A percentile compares a stretch with the other conserved stretches of the same genome.
phyloP scores from a whole-genome alignment of 2,329 filamentous ascomycete genomes.

The Periconia sp. region DNA sequence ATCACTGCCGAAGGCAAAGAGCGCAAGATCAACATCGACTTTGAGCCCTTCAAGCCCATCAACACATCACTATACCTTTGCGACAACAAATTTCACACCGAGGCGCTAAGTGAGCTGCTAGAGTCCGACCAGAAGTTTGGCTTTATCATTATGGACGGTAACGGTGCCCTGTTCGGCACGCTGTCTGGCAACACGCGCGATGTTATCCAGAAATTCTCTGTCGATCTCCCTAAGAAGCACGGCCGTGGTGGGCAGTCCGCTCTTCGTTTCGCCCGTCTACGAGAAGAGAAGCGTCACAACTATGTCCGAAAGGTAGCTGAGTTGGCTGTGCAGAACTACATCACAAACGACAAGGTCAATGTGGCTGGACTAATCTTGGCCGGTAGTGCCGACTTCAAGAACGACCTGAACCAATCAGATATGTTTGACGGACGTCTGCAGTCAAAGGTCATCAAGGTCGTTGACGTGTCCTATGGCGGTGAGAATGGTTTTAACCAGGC shows the following conservation, averaged over 20 bases:
- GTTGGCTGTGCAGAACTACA: conserved; percentile 97
- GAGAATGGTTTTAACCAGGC: conserved; percentile 99
- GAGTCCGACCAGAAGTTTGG: conserved; percentile 99
- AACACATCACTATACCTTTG: conserved; percentile 99
- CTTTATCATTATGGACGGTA: conserved; percentile 99
- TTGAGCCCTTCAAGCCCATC: conserved; percentile 99
- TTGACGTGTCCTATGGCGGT: conserved; percentile 97
- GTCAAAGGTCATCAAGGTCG: conserved; percentile 98
- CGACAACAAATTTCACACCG: conserved; percentile 99
- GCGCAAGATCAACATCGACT: conserved; percentile 99
- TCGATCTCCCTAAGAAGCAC: conserved; percentile 99
- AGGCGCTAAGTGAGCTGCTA: conserved; percentile 93
- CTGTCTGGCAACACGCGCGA: conserved; percentile 97
- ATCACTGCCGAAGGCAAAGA: conserved; percentile 98
- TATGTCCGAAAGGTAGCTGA: conserved; percentile 99
- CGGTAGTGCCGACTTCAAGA: conserved; percentile 99
- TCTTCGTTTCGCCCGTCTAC: conserved; percentile 97
- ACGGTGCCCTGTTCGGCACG: conserved; percentile 95
- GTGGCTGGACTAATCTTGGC: conserved; percentile 94
- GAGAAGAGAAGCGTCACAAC: conserved; percentile 99
- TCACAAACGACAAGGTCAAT: conserved; percentile 98
- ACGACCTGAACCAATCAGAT: conserved; percentile 96
- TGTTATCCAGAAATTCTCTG: conserved; percentile 95
- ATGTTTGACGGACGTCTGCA: conserved; percentile 93
- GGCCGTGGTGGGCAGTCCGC: conserved; percentile 99